Evolutionary conservation across 495 filamentous ascomycete species (phyloP), one percentile per base, ranked within the genome.

Genomic region (Astrothelium macrocarpum): DNA sequence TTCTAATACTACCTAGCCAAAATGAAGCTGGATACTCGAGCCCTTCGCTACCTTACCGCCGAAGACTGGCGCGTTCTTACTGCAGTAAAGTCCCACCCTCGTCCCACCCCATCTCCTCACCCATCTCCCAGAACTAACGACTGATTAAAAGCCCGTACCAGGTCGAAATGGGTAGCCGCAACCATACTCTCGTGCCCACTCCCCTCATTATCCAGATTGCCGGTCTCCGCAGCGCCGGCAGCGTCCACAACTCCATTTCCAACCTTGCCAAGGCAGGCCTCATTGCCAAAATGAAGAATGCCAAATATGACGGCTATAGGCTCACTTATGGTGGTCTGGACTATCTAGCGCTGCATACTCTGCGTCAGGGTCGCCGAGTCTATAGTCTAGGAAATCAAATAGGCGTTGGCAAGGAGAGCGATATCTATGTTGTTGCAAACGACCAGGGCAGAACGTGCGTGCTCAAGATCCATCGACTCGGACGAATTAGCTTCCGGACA

Each of bases 61-160:
- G 95, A 97, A 76, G 94, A 97, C 81, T 99, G 95, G 89, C 84
- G 87, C 67, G 92, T 97, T 63, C 87, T 99, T 62, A 87, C 90
- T 71, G 95, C 90, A 65, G 94, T 96, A 83, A 46, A 86, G 74
- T 29, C 23, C 31, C 20, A n/a, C n/a, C n/a, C n/a, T n/a, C n/a
- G n/a, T n/a, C n/a, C n/a, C n/a, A n/a, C 56, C 36, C n/a, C 56
- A 39, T 31, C 31, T 58, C 26, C 43, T 34, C 42, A 14, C 28
- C 9, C 32, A 68, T 71, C 62, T 74, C 67, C 61, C 62, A 74
- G 78, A 70, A 81, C 72, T 70, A 70, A 70, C 61, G 60, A 65
- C 46, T 62, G 59, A 60, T 70, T 61, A 28, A 20, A 67, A 71
- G 60, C 34, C 36, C 61, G 20, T 32, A 46, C 18, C 70, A 96